Base-by-base conservation (phyloP, 768 basidiomycete species). In the Suillus americanus region DNA sequence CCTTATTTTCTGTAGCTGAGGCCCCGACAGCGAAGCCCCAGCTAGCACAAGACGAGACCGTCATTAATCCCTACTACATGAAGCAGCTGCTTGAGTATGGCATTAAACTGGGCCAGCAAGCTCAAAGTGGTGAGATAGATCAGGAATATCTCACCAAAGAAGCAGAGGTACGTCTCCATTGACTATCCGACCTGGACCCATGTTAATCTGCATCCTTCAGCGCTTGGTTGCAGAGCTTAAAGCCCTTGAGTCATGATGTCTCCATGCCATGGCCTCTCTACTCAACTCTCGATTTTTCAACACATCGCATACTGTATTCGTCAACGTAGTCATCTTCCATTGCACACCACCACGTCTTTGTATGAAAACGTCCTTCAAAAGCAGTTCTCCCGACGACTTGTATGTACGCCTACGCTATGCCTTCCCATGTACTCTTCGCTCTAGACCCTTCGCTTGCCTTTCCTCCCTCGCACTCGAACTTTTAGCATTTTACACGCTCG, bases 21-120 rank as follows among this genome's bases (percentile, higher is more conserved):
- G 62, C 62, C 38, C 70, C 72, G 46, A 69, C 65, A 5, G 80
- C 72, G 40, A 79, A 75, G 53, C 67, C 73, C 18, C 67, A 75
- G 23, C 73, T 86, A 5, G 75, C 74, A 1, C 73, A 72, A 23
- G 80, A 91, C 65, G 89, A 92, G 73, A 87, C 88, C 0, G 80
- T 92, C 61, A 92, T 93, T 70, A 89, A 88, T 67, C 89, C 90
- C 3, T 85, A 89, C 73, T 92, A 90, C 75, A 92, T 93, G 91
- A 79, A 79, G 62, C 91, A 93, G 69, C 73, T 93, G 55, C 77
- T 93, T 13, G 74, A 84, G 65, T 91, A 92, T 71, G 89, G 90
- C 9, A 87, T 93, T 66, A 82, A 79, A 62, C 79, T 90, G 3
- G 89, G 89, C 16, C 78, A 73, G 62, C 70, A 72, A 75, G 67